Conservation (phyloP, 495 filamentous ascomycete genomes). For the Neurospora pannonica region DNA sequence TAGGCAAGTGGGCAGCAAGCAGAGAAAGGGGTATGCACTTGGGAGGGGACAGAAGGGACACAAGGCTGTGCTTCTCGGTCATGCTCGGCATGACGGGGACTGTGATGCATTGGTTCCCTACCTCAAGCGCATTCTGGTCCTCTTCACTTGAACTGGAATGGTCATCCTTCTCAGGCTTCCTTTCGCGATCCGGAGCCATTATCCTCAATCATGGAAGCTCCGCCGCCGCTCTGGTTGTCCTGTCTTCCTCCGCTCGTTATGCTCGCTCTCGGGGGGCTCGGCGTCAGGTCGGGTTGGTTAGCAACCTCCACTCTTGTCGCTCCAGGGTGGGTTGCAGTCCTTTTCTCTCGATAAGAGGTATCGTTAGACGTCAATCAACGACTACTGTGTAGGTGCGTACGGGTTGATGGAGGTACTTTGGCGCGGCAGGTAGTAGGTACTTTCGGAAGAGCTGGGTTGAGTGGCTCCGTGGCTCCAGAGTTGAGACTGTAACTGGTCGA, state of each 20-base stretch:
- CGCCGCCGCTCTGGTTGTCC: neutral
- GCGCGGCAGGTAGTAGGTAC: neutral
- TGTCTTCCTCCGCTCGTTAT: neutral
- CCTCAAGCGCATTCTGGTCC: constrained; percentile 33
- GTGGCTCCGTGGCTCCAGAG: neutral
- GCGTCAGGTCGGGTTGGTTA: neutral
- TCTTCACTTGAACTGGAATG: constrained; percentile 31
- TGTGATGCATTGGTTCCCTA: constrained; percentile 4
- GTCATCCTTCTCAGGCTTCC: constrained; percentile 8
- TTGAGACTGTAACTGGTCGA: neutral
- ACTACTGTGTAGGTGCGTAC: neutral
- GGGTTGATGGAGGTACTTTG: neutral
- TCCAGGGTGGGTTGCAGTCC: neutral
- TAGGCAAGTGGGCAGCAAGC: neutral
- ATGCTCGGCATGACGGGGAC: neutral
- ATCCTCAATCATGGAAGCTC: constrained; percentile 6
- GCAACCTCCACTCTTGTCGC: neutral
- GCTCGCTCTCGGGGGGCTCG: neutral
- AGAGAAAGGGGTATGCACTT: neutral
- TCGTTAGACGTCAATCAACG: neutral
- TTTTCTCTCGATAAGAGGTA: neutral
- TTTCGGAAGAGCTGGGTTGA: neutral
- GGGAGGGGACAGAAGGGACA: neutral
- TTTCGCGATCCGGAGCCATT: neutral
- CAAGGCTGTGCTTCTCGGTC: neutral